phyloP scores from a whole-genome alignment of 305 asterid genomes.

The Galium porrigens region DNA sequence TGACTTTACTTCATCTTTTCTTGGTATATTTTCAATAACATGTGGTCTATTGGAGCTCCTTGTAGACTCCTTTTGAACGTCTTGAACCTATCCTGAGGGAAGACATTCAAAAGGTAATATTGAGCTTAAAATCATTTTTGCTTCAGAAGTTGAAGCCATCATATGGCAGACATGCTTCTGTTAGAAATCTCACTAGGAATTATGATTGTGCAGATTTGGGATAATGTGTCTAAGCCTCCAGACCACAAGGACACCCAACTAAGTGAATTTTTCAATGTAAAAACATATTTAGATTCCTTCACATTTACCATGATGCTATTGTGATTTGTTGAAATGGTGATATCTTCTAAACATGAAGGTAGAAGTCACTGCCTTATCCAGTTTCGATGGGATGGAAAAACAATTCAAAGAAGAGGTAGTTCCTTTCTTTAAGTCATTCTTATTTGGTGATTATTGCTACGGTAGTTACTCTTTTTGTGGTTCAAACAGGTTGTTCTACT shows the following conservation, averaged over 20 bases:
- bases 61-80: slow-evolving; percentile 55
- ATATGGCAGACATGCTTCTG: slow-evolving; percentile 1
- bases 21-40: neutral
- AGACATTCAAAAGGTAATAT: slow-evolving; percentile 55
- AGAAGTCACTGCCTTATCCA: slow-evolving; percentile 51
- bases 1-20: neutral
- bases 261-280: slow-evolving; percentile 56
- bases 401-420: slow-evolving; percentile 43
- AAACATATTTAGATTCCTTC: slow-evolving; percentile 6
- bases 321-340: neutral
- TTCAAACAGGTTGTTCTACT: slow-evolving; percentile 37
- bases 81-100: slow-evolving; percentile 53
- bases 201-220: slow-evolving; percentile 48
- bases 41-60: slow-evolving; percentile 5
- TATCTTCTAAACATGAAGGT: slow-evolving; percentile 36
- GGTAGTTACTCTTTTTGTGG: neutral
- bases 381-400: slow-evolving; percentile 51
- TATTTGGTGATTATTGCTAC: neutral
- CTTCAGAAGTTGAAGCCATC: neutral
- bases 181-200: slow-evolving; percentile 1
- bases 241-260: slow-evolving; percentile 39
- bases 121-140: neutral
- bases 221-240: slow-evolving; percentile 36
- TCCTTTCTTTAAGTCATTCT: neutral
- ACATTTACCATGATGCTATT: neutral